phyloP scores from a whole-genome alignment of 2,329 filamentous ascomycete genomes.

The Botrytis sinoallii region DNA sequence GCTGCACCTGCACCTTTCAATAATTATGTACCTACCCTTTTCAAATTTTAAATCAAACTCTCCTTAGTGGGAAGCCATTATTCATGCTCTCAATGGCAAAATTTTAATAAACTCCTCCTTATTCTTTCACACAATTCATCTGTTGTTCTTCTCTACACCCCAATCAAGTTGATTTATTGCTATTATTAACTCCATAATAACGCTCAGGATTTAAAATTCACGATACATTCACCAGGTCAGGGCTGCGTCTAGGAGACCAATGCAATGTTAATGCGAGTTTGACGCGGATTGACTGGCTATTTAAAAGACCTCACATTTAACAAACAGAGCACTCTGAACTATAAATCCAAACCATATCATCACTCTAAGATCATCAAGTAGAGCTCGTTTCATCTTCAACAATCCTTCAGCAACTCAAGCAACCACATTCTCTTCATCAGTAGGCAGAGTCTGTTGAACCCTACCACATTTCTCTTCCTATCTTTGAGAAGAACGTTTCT shows the following conservation, averaged over 20 bases:
- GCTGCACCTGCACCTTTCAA: constrained; percentile 8
- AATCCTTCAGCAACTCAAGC: not conserved
- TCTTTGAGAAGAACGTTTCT: not conserved
- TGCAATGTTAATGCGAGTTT: not conserved
- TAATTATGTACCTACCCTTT: not conserved
- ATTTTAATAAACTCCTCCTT: not conserved
- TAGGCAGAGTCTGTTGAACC: not conserved
- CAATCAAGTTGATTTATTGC: not conserved
- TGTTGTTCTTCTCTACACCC: not conserved
- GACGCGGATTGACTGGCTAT: not conserved
- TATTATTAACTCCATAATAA: not conserved
- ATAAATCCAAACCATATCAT: not conserved
- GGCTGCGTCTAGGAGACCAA: not conserved
- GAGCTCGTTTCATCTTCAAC: not conserved
- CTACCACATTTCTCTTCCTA: not conserved
- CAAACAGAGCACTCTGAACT: not conserved
- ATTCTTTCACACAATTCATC: not conserved
- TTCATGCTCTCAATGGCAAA: not conserved
- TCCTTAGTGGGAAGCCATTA: not conserved
- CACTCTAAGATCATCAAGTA: not conserved
- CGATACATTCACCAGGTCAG: not conserved
- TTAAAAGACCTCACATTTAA: not conserved
- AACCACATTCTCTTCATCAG: not conserved
- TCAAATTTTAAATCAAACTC: not conserved
- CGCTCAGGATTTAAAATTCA: no score